Evolutionary conservation across 352 stramenopile species (phyloP), one percentile per base, ranked within the genome.

Genomic region (Phytopythium aichiense): DNA sequence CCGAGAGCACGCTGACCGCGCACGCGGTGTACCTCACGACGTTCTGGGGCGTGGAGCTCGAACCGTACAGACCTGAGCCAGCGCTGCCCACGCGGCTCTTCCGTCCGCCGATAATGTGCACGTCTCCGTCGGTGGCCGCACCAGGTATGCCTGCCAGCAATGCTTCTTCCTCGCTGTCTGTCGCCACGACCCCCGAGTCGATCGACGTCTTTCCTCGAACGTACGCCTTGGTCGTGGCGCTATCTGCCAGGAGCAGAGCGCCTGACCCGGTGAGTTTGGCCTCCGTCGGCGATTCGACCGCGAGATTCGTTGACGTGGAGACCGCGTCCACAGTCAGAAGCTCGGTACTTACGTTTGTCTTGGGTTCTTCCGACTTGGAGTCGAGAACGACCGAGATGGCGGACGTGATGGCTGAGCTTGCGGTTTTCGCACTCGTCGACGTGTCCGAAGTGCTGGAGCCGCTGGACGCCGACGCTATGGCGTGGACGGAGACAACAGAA

Each of bases 1-100:
- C 64, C 22, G 79, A 83, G 33, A 88, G 67, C 11, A 77, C 61
- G 20, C 76, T 70, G 25, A 81, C 81, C 16, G 68, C 66, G 7
- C 65, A 72, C 0, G 66, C 60, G 8, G 65, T 61, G 51, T 82
- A 87, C 2, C 73, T 67, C 52, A 84, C 59, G 28, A 71, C 69
- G 48, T 87, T 74, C 23, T 87, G 76, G 40, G 77, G 73, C 30
- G 58, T 53, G 5, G 72, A 70, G 15, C 71, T 82, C 0, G 64
- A 57, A 5, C 58, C 57, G 23, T 73, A 87, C 43, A 85, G 46
- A 7, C 68, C 64, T 37, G 68, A 61, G 11, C 66, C 63, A 62
- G 35, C 61, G 33, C 58, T 64, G 51, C 72, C 66, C 57, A 78
- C 63, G 31, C 69, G 66, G 40, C 71, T 68, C 42, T 74, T 74